Percentiles rank a stretch among this genome's conserved stretches.
Conservation (phyloP, 169 alveolate genomes). For the Besnoitia besnoiti region DNA sequence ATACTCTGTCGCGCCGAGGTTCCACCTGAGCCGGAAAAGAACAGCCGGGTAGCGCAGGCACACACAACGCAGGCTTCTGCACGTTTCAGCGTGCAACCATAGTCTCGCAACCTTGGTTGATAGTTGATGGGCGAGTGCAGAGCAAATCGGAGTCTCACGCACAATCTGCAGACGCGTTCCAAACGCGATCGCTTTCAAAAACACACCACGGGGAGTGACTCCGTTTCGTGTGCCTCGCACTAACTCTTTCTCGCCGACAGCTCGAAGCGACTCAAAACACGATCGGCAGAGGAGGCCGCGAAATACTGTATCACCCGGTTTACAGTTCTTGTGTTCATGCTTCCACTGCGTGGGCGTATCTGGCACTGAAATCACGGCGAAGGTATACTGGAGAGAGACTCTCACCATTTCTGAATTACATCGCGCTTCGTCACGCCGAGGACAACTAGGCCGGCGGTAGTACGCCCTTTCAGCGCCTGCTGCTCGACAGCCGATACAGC, state of each 20-base stretch:
- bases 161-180: too few species aligned
- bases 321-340: neutral
- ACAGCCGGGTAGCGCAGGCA: neutral
- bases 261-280: neutral
- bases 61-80: neutral
- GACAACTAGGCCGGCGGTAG: slow-evolving; percentile 13
- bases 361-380: too few species aligned
- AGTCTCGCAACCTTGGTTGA: too few species aligned
- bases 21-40: too few species aligned
- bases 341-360: neutral
- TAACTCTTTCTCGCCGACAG: too few species aligned
- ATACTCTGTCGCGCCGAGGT: neutral
- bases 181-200: too few species aligned
- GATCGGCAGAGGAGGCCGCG: neutral
- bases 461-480: neutral
- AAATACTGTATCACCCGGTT: neutral
- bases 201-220: too few species aligned
- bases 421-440: slow-evolving; percentile 26
- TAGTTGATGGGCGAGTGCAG: too few species aligned
- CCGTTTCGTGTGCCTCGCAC: too few species aligned
- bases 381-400: too few species aligned
- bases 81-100: too few species aligned
- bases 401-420: slow-evolving; percentile 32
- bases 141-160: too few species aligned
- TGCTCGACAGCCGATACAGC: slow-evolving; percentile 33